Base-by-base conservation (phyloP, 257 asterid species). In the Primulina tabacum region DNA sequence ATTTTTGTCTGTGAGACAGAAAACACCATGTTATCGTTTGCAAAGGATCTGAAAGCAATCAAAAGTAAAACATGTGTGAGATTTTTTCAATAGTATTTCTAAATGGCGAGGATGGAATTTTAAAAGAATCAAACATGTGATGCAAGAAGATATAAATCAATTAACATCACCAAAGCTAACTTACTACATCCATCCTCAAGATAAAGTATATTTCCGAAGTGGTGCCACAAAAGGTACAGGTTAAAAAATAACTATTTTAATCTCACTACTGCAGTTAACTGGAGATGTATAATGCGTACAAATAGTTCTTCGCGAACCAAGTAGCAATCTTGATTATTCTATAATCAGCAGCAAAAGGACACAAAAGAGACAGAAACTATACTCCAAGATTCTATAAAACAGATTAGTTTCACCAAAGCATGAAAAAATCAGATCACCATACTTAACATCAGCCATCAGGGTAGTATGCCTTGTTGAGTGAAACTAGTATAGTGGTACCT, bases 1-100 rank as follows among this genome's bases (percentile, higher is more conserved):
- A 62, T 78, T 87, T 92, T 79, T 85, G 97, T 72, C 98, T 92
- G 88, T 61, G 52, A 71, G 67, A 50, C 57, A 58, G 56, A 76
- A 60, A 72, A 60, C 73, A 72, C 62, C 71, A 59, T 61, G 73
- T 65, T 67, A 71, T 52, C 8, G 59, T 74, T 56, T 69, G 26
- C 50, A 59, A 63, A 64, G 35, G 62, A 68, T 32, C 6, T 3
- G 8, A 50, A 50, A 40, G 34, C 53, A 38, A 50, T 11, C 38
- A 6, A 24, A 29, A 68, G 37, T 14, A 73, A 9, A 6, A 26
- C 29, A 56, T n/a, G 56, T 21, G 50, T 34, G 56, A 57, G 34
- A 64, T 69, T 30, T 63, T 55, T 17, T 29, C 34, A 68, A 50
- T 56, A 8, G 30, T 9, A 66, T 38, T 33, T 38, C 59, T 21